These are phyloP conservation scores for Wickerhamiella allomyrinae DNA, from an alignment of 805 yeast genomes.

Conservation along the genomic window DNA sequence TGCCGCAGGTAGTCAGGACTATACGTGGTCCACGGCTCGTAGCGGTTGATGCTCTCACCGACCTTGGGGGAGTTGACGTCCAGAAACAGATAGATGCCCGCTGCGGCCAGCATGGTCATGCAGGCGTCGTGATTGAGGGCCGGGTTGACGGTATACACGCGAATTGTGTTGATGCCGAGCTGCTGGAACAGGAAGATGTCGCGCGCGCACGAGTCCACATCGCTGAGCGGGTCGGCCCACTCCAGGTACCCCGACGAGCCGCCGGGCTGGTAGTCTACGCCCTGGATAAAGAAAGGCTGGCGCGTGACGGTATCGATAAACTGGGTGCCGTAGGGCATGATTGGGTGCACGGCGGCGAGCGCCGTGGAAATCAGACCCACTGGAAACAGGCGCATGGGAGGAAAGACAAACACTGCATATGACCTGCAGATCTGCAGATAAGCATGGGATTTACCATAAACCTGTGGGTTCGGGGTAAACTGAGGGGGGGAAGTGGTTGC, in stretches of 20 bases:
- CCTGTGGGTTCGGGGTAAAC: too few relatives aligned
- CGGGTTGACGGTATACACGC: slow-evolving; percentile 81
- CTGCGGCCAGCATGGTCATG: slow-evolving; percentile 80
- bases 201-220: slow-evolving; percentile 57
- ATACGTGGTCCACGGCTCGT: slow-evolving; percentile 89
- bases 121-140: slow-evolving; percentile 72
- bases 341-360: slow-evolving; percentile 38
- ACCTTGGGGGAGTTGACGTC: slow-evolving; percentile 83
- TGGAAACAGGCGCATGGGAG: not conserved
- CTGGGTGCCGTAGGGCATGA: slow-evolving; percentile 51
- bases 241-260: slow-evolving; percentile 62
- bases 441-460: too few relatives aligned
- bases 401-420: too few relatives aligned
- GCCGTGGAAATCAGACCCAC: not conserved
- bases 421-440: too few relatives aligned
- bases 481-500: too few relatives aligned
- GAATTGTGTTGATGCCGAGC: slow-evolving; percentile 71
- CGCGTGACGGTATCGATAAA: slow-evolving; percentile 63
- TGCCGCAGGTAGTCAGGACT: slow-evolving; percentile 56
- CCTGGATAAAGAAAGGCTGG: slow-evolving; percentile 62
- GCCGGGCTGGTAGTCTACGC: slow-evolving; percentile 94
- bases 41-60: slow-evolving; percentile 69
- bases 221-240: slow-evolving; percentile 59
- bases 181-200: slow-evolving; percentile 71
- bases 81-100: slow-evolving; percentile 80